A percentile compares a stretch with the other conserved stretches of the same genome.
Conservation (phyloP, 1,139 yeast species). For the Suhomyces panamericanus region DNA sequence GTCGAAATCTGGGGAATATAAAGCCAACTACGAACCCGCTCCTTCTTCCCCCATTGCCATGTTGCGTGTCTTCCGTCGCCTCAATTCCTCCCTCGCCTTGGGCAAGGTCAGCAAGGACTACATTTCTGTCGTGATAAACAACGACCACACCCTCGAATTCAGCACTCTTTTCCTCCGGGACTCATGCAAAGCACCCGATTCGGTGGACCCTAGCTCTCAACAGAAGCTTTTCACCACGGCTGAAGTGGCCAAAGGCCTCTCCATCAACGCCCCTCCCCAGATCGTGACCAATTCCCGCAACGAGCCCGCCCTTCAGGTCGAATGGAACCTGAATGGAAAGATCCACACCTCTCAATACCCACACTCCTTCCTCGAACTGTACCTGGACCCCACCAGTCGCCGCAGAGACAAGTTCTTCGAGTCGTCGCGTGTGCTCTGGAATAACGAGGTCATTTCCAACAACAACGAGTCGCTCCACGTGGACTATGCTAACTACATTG, state of each 20-base stretch:
- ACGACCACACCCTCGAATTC: constrained; percentile 39
- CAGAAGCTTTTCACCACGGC: constrained; percentile 73
- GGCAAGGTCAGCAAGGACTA: constrained; percentile 19
- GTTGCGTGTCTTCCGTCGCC: constrained; percentile 8
- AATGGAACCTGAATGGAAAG: constrained; percentile 55
- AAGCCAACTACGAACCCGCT: neutral
- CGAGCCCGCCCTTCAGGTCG: constrained; percentile 35
- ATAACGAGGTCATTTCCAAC: constrained; percentile 25
- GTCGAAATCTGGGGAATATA: constrained; percentile 3
- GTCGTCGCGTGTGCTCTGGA: constrained; percentile 46
- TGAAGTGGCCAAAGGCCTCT: constrained; percentile 31
- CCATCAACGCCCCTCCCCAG: constrained; percentile 28
- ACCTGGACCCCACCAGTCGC: constrained; percentile 38
- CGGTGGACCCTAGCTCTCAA: constrained; percentile 56
- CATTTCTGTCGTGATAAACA: constrained; percentile 23
- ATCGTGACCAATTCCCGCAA: constrained; percentile 27
- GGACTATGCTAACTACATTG: constrained; percentile 43
- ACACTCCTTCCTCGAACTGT: constrained; percentile 46
- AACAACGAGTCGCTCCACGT: constrained; percentile 23
- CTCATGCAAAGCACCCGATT: constrained; percentile 49
- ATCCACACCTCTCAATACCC: constrained; percentile 43
- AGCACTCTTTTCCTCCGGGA: constrained; percentile 65
- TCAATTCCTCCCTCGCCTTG: constrained; percentile 13
- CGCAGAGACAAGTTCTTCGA: constrained; percentile 34
- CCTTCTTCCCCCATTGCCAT: neutral